Base-by-base conservation (phyloP, 108 stramenopile genomes). In the Licmophora abbreviata region DNA sequence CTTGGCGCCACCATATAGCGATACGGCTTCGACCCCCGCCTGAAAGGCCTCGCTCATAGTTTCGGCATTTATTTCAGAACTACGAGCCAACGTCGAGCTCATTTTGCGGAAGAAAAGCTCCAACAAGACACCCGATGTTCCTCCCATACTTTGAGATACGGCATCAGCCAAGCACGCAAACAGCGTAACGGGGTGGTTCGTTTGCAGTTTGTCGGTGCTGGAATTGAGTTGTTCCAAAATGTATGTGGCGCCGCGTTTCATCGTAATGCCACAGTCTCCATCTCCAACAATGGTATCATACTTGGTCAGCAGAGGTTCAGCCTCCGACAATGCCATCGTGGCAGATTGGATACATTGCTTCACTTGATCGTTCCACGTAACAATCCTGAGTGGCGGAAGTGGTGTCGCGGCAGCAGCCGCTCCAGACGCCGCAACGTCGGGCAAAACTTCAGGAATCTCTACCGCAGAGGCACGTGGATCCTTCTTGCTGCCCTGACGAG, bases 221-320 rank as follows among this genome's bases (percentile, higher is more conserved):
- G 27, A 49, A n/a, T 81, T 69, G 6, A 93, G 29, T 20, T 77
- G 63, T 24, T 78, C 43, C 43, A 62, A 58, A 17, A 93, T 61
- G 44, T 89, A 88, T 41, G 72, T 70, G 14, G 95, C 97, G 25
- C 97, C 98, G 28, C 93, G 78, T 61, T 85, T 70, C 77, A 97
- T 92, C 15, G 96, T 97, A 9, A 82, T 78, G 1, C 98, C 98
- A 68, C 95, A 97, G 56, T 99, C 98, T 9, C 96, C 96, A 54
- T 99, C 98, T 4, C 98, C 98, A 3, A 95, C 93, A 51, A 95
- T 94, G 12, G 76, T 79, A 55, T 94, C 92, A 56, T 80, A 89
- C 42, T 82, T 82, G 4, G 92, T 94, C 12, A 95, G 63, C 9
- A 66, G 23, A 20, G 88, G 81, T 65, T 97, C 96, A 8, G 77